Evolutionary conservation across 768 basidiomycete genomes (phyloP), one percentile per base, ranked within the genome.

Genomic region (Leucosporidium scottii): DNA sequence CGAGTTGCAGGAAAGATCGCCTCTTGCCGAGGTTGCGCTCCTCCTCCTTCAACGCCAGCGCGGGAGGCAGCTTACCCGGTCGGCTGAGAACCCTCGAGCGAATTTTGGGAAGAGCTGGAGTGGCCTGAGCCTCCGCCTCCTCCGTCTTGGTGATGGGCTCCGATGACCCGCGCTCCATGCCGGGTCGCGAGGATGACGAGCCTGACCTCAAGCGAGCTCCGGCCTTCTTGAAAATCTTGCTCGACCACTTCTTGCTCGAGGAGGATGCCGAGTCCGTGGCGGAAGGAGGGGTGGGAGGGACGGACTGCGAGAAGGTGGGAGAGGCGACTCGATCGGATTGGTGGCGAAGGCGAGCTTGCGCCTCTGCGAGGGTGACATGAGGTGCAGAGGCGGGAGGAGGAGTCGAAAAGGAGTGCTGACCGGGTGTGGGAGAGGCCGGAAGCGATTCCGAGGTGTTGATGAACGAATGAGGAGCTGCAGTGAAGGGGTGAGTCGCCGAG

Each of bases 1-100:
- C 90, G 62, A 98, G 82, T 25, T 91, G 89, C 53, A 98, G 80
- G 82, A 94, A 98, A 76, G 91, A 93, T 75, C 90, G 82, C 49
- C 93, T 85, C 78, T 87, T 92, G 18, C 83, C 85, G 82, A 27
- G 72, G 61, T 10, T 75, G 61, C 8, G 67, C 17, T 25, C 58
- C 44, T 48, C 64, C 31, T 56, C 23, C 49, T 23, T 31, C 30
- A 50, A 48, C 17, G 55, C 39, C 17, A 61, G 31, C 57, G 48
- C 25, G 13, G 66, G 55, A 20, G 61, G 18, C 8, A 1, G 36
- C 50, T 25, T 50, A 31, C 31, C 1, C 21, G 55, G 20, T 28
- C 51, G 44, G 3, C 44, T 64, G 30, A 61, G n/a, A 9, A 61
- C 60, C 7, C 61, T 34, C 25, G 65, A 58, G n/a, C 66, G 8